Evolutionary conservation across 1,284 basidiomycete genomes (phyloP), one percentile per base, ranked within the genome.

Genomic region (Pseudozyma tsukubaensis): DNA sequence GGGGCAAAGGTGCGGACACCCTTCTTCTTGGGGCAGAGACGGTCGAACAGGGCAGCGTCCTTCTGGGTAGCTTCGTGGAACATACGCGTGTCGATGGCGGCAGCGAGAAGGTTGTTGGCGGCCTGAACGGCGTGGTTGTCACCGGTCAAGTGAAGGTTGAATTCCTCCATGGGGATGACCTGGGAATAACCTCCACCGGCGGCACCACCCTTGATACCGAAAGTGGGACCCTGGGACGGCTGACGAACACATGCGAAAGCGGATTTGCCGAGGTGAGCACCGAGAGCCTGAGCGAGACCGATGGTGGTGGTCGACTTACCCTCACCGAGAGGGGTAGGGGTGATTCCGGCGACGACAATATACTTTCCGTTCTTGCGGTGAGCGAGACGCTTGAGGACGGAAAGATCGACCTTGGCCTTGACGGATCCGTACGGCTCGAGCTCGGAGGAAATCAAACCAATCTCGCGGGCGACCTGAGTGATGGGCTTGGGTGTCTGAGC

Each of bases 111-210:
- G 86, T 99, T 99, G 87, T 99, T 99, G 49, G 96, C 97, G 50
- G 96, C 96, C 34, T 94, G 94, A 21, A 98, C 93, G 54, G 97
- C 96, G 84, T 99, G 96, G 69, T 98, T 98, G 86, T 99, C 96
- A 78, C 96, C 96, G 42, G 96, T 99, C 84, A 99, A 87, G 85
- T 99, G 97, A 60, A 96, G 86, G 85, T 96, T 97, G 86, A 97
- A 97, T 91, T 97, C 95, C 83, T 97, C 95, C 95, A 97, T 97
- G 55, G 95, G 95, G 86, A 98, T 98, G 81, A 99, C 93, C 85
- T 99, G 96, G 84, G 94, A 94, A 88, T 99, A 99, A 63, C 96
- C 96, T 77, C 96, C 96, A 58, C 97, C 96, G 56, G 96, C 96
- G 36, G 96, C 97, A 82, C 97, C 97, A 80, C 96, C 96, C 87